A percentile compares a stretch with the other conserved stretches of the same genome.
phyloP scores from a whole-genome alignment of 108 stramenopile species.

The Nitzschia sp. region DNA sequence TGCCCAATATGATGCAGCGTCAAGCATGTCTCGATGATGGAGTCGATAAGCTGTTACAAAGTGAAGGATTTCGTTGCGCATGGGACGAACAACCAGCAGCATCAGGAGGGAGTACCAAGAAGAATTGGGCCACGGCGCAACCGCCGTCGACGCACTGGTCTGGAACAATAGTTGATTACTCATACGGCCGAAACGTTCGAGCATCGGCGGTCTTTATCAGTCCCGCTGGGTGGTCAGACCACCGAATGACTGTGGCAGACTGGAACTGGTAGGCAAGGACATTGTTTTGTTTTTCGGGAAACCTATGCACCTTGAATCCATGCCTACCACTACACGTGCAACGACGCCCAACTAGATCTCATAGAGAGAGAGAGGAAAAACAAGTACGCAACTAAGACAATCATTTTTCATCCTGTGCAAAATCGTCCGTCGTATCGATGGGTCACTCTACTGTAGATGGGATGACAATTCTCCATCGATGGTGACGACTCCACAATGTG shows the following conservation, averaged over 20 bases:
- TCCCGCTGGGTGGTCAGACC: slow-evolving; percentile 23
- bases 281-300: too few relatives aligned
- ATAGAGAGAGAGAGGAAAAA: too few relatives aligned
- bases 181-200: slow-evolving; percentile 4
- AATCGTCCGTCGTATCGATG: too few relatives aligned
- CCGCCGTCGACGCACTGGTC: slow-evolving; percentile 35
- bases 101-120: not conserved
- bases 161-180: slow-evolving; percentile 24
- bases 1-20: not conserved
- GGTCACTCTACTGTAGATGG: too few relatives aligned
- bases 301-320: too few relatives aligned
- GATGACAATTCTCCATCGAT: too few relatives aligned
- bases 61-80: slow-evolving; percentile 5
- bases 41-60: not conserved
- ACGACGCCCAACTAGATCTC: too few relatives aligned
- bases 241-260: slow-evolving; percentile 28
- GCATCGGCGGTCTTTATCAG: slow-evolving; percentile 11
- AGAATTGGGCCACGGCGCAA: slow-evolving; percentile 14
- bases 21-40: slow-evolving; percentile 13
- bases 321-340: too few relatives aligned
- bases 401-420: too few relatives aligned
- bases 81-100: slow-evolving; percentile 3
- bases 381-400: too few relatives aligned
- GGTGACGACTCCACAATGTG: too few relatives aligned
- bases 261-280: slow-evolving; percentile 8